Conservation (phyloP, 75 land plant genomes). For the Pinus taeda region DNA sequence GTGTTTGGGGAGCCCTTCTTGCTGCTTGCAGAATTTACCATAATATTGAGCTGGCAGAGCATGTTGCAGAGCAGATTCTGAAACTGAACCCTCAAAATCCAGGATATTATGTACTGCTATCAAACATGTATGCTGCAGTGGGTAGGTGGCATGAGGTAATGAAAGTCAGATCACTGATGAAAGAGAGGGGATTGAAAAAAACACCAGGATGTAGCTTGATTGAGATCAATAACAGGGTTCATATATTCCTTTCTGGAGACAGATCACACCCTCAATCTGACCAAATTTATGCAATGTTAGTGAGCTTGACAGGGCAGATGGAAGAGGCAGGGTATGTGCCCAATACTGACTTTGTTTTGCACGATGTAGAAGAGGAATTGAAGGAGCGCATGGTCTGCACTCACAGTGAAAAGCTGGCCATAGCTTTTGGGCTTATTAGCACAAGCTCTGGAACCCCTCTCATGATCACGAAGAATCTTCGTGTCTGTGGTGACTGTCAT, state of each 20-base stretch:
- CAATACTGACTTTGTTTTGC: constrained; percentile 6
- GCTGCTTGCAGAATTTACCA: constrained; percentile 12
- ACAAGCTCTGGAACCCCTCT: constrained; percentile 10
- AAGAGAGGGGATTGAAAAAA: constrained; percentile 1
- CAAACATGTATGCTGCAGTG: constrained; percentile 19
- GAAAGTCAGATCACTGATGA: constrained; percentile 7
- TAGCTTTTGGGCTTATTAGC: constrained; percentile 13
- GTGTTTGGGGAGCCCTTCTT: constrained; percentile 20
- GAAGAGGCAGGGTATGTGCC: constrained; percentile 11
- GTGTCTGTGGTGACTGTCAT: constrained; percentile 15
- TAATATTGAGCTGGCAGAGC: constrained; percentile 7
- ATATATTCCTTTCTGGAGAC: constrained; percentile 13
- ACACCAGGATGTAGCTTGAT: constrained; percentile 12
- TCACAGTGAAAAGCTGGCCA: constrained; percentile 20
- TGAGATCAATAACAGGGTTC: constrained; percentile 13
- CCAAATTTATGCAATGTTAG: constrained; percentile 5
- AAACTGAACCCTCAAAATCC: constrained; percentile 11
- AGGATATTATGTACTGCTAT: constrained; percentile 14
- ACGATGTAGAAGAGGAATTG: background rate
- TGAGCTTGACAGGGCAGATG: background rate
- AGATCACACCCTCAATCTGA: constrained; percentile 14
- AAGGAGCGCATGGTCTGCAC: constrained; percentile 11
- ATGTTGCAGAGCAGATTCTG: background rate
- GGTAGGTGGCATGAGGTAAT: constrained; percentile 10
- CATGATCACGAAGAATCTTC: constrained; percentile 10